phyloP scores from a whole-genome alignment of 2,329 filamentous ascomycete species.

The Fusarium zealandicum region DNA sequence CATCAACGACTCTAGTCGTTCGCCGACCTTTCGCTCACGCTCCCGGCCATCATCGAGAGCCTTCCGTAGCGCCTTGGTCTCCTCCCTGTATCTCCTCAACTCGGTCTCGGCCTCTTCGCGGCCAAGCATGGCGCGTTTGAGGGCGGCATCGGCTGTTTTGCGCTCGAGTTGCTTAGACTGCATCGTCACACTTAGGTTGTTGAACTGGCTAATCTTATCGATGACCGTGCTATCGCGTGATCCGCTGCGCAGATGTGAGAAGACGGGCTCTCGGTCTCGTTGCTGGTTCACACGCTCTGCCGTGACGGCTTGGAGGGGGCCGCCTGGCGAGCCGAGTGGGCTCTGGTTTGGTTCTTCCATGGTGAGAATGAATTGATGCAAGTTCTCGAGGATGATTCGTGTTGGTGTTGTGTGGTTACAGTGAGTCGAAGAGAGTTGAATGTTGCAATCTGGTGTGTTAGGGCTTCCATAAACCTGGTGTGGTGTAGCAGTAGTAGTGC shows the following conservation, averaged over 20 bases:
- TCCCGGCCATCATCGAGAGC: conserved; percentile 71
- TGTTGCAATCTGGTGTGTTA: conserved; percentile 24
- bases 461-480: conserved; percentile 3
- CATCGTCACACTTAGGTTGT: conserved; percentile 68
- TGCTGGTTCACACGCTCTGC: conserved; percentile 69
- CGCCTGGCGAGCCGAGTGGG: conserved; percentile 61
- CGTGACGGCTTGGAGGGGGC: conserved; percentile 66
- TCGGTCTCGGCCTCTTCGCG: conserved; percentile 77
- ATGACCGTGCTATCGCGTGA: conserved; percentile 67
- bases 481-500: conserved; percentile 9
- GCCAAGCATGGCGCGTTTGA: conserved; percentile 71
- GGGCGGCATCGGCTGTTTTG: conserved; percentile 69
- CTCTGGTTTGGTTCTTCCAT: conserved; percentile 49
- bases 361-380: conserved; percentile 4
- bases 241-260: conserved; percentile 48
- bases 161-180: conserved; percentile 68
- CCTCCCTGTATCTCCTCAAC: conserved; percentile 68
- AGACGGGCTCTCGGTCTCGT: conserved; percentile 48
- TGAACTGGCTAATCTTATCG: conserved; percentile 76
- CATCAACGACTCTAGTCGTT: conserved; percentile 73
- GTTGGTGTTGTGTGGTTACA: conserved; percentile 6
- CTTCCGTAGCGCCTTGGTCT: conserved; percentile 61
- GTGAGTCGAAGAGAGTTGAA: conserved; percentile 17
- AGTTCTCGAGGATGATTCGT: conserved; percentile 1
- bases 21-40: conserved; percentile 69